These are phyloP conservation scores for Dispira simplex DNA, from an alignment of 192 early-diverging fungal genomes.

Conservation along the genomic window DNA sequence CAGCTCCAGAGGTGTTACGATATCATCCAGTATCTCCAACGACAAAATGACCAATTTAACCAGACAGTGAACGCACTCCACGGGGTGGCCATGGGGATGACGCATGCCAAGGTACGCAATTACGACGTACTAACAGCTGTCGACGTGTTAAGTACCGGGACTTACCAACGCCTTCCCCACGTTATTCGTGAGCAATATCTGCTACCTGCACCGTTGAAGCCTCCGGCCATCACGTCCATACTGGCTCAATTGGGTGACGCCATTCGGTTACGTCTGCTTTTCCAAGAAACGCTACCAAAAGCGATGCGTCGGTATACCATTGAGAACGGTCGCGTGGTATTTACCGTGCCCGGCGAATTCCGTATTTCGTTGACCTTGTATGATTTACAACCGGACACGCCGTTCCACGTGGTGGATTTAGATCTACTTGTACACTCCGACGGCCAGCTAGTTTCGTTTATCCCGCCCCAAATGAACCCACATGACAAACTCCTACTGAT, in stretches of 20 bases:
- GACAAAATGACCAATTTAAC: constrained; percentile 41
- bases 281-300: constrained; percentile 50
- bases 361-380: constrained; percentile 51
- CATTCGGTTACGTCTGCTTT: constrained; percentile 55
- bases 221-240: constrained; percentile 40
- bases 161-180: constrained; percentile 61
- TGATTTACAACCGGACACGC: constrained; percentile 31
- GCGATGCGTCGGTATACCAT: constrained; percentile 44
- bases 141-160: constrained; percentile 72
- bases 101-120: constrained; percentile 50
- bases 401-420: constrained; percentile 60
- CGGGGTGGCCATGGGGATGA: constrained; percentile 29
- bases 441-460: not conserved
- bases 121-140: constrained; percentile 72
- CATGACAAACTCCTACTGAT: not conserved
- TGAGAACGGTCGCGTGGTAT: constrained; percentile 54
- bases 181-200: constrained; percentile 51
- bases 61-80: constrained; percentile 43
- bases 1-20: constrained; percentile 58
- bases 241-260: constrained; percentile 46
- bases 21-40: constrained; percentile 40
- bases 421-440: constrained; percentile 45
- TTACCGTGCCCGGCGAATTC: constrained; percentile 39
- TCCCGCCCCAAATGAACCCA: not conserved
- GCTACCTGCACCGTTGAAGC: constrained; percentile 35